A percentile compares a stretch with the other conserved stretches of the same genome.
phyloP scores from a whole-genome alignment of 2,329 filamentous ascomycete species.

The Paracoccidioides lutzii region DNA sequence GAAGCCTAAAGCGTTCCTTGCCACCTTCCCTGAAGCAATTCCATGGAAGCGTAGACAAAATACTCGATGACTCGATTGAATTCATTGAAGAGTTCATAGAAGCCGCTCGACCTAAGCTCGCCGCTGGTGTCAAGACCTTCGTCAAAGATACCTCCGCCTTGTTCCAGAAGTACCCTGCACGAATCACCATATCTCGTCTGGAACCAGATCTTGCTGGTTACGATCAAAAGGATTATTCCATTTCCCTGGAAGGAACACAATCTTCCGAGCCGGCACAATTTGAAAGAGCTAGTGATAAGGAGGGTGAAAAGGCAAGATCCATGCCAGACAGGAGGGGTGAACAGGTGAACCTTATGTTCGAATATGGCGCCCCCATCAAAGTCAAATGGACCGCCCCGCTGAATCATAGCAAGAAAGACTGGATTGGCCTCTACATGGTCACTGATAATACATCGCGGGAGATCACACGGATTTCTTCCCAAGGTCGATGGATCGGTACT shows the following conservation, averaged over 20 bases:
- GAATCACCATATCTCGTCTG: slow-evolving; percentile 68
- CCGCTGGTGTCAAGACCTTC: slow-evolving; percentile 72
- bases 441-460: slow-evolving; percentile 84
- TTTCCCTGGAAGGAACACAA: slow-evolving; percentile 58
- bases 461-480: slow-evolving; percentile 67
- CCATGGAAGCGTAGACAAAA: slow-evolving; percentile 74
- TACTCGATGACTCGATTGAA: slow-evolving; percentile 73
- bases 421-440: slow-evolving; percentile 93
- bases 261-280: slow-evolving; percentile 39
- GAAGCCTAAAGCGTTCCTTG: slow-evolving; percentile 75
- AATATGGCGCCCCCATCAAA: slow-evolving; percentile 81
- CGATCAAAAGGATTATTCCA: slow-evolving; percentile 65
- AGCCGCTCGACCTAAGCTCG: slow-evolving; percentile 69
- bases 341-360: slow-evolving; percentile 63
- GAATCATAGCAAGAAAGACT: slow-evolving; percentile 81
- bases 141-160: slow-evolving; percentile 76
- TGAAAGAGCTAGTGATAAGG: slow-evolving; percentile 56
- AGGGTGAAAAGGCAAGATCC: slow-evolving; percentile 56
- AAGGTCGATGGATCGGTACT: slow-evolving; percentile 80
- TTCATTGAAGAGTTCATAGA: slow-evolving; percentile 88
- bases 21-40: slow-evolving; percentile 71
- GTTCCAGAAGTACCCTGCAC: slow-evolving; percentile 79
- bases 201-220: slow-evolving; percentile 68
- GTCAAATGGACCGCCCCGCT: slow-evolving; percentile 83
- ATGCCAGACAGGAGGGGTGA: slow-evolving; percentile 48